Evolutionary conservation across 1,284 basidiomycete genomes (phyloP).

Genomic region (Sporisorium scitamineum): DNA sequence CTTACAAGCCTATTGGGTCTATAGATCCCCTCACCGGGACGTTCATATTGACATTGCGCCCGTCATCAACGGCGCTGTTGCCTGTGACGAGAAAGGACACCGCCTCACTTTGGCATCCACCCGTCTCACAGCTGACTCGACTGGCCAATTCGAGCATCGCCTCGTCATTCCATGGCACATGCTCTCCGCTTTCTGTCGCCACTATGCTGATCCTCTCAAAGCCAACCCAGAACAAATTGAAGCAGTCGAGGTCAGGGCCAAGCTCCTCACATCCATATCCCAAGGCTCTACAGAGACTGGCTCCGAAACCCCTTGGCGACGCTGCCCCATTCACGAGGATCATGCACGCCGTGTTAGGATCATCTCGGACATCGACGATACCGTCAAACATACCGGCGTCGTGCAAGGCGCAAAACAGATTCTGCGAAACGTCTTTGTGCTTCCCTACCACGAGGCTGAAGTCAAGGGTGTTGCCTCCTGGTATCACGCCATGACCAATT

Average conservation of each 20-base stretch:
- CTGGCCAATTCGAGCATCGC: slow-evolving; percentile 43
- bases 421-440: slow-evolving; percentile 72
- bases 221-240: slow-evolving; percentile 28
- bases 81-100: slow-evolving; percentile 20
- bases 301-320: slow-evolving; percentile 36
- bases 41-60: slow-evolving; percentile 55
- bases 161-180: slow-evolving; percentile 50
- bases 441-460: slow-evolving; percentile 77
- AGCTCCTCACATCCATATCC: slow-evolving; percentile 10
- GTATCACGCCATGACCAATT: slow-evolving; percentile 47
- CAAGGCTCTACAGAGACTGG: neutral
- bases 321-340: slow-evolving; percentile 42
- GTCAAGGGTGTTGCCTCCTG: slow-evolving; percentile 84
- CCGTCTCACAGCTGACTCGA: slow-evolving; percentile 34
- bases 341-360: slow-evolving; percentile 71
- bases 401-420: slow-evolving; percentile 68
- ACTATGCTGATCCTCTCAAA: slow-evolving; percentile 23
- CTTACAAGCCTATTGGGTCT: slow-evolving; percentile 60
- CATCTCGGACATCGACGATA: slow-evolving; percentile 95
- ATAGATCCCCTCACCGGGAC: slow-evolving; percentile 43
- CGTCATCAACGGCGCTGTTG: slow-evolving; percentile 35
- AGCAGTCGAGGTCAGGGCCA: slow-evolving; percentile 40
- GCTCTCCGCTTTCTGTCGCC: slow-evolving; percentile 47
- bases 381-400: slow-evolving; percentile 76
- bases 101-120: slow-evolving; percentile 44